Conservation (phyloP, 192 early-diverging fungal species). For the Podila epicladia region DNA sequence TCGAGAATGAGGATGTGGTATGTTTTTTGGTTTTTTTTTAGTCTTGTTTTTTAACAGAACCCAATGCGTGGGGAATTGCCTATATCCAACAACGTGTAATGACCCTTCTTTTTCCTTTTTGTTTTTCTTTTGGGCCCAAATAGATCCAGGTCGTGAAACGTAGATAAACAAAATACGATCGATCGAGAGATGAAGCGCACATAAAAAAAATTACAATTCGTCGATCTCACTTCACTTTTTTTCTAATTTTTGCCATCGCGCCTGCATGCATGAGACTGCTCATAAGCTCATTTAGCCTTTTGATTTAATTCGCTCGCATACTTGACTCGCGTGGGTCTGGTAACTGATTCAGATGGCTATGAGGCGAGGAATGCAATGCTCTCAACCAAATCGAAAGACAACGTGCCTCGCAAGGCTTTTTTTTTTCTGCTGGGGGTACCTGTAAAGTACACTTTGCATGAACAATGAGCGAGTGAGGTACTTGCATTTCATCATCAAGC, state of each 20-base stretch:
- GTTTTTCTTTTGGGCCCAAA: neutral
- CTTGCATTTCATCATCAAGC: no score
- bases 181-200: neutral
- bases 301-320: no score
- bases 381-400: no score
- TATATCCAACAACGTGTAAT: neutral
- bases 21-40: neutral
- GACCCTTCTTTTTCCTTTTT: neutral
- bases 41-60: neutral
- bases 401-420: no score
- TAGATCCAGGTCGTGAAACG: constrained; percentile 53
- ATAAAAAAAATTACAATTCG: constrained; percentile 1
- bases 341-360: no score
- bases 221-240: neutral
- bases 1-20: constrained; percentile 96
- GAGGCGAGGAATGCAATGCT: no score
- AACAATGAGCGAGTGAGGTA: no score
- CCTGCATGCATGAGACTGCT: neutral
- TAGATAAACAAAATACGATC: constrained; percentile 10
- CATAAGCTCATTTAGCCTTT: no score
- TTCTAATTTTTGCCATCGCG: neutral
- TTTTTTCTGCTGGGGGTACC: no score
- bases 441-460: no score
- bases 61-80: neutral
- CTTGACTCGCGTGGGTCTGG: no score